Percentiles rank a stretch among this genome's conserved stretches.
phyloP scores from a whole-genome alignment of 768 basidiomycete genomes.

The Termitomyces sp. region DNA sequence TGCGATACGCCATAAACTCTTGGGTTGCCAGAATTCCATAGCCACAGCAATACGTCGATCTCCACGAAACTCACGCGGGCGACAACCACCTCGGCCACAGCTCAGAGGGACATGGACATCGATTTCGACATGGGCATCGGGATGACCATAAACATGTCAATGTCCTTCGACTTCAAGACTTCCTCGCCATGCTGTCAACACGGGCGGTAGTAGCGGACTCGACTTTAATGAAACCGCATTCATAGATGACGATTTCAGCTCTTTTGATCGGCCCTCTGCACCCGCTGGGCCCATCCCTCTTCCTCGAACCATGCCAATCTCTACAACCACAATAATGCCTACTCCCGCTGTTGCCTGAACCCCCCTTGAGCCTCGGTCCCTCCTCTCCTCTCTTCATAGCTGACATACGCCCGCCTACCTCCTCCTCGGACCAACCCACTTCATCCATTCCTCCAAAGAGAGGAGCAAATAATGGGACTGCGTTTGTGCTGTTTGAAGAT shows the following conservation, averaged over 20 bases:
- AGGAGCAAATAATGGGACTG: conserved; percentile 67
- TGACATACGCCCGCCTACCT: conserved; percentile 49
- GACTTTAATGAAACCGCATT: conserved; percentile 57
- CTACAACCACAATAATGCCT: conserved; percentile 9
- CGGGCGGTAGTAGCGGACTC: conserved; percentile 26
- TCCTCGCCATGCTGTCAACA: background rate
- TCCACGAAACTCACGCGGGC: too few species aligned
- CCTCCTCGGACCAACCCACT: conserved; percentile 67
- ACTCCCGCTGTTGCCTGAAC: conserved; percentile 28
- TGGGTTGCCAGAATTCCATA: too few species aligned
- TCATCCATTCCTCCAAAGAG: conserved; percentile 60
- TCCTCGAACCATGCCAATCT: background rate
- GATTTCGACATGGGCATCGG: conserved; percentile 37
- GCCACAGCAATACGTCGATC: too few species aligned
- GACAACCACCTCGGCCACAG: too few species aligned
- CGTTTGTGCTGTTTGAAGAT: conserved; percentile 69
- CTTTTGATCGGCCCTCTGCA: conserved; percentile 64
- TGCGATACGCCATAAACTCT: too few species aligned
- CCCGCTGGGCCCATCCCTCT: background rate
- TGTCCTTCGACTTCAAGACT: conserved; percentile 19
- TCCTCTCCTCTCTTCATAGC: conserved; percentile 4
- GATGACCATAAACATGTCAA: conserved; percentile 30
- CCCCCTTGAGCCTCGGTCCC: background rate
- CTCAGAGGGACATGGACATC: conserved; percentile 43
- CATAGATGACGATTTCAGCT: conserved; percentile 88